Conservation (phyloP, 768 basidiomycete species). For the Termitomyces sp. region DNA sequence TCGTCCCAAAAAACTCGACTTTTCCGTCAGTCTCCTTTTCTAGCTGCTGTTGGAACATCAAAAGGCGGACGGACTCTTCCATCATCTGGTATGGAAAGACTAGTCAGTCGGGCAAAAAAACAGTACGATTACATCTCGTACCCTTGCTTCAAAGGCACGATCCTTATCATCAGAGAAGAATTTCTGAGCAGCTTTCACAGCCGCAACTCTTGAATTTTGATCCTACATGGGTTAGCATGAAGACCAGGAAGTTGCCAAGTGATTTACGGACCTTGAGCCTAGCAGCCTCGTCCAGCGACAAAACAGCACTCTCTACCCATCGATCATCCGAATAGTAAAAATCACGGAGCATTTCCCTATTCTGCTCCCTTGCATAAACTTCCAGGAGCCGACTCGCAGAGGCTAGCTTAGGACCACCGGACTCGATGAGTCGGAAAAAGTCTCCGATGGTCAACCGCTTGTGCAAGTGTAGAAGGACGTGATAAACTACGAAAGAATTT, state of each 20-base stretch:
- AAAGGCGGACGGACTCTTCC: conserved; percentile 77
- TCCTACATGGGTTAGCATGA: conserved; percentile 42
- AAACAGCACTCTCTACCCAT: conserved; percentile 86
- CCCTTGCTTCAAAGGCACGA: conserved; percentile 85
- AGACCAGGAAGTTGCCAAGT: not conserved
- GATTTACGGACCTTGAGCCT: conserved; percentile 45
- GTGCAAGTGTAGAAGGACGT: conserved; percentile 85
- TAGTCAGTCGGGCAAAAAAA: not conserved
- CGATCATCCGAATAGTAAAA: conserved; percentile 98
- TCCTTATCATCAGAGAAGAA: conserved; percentile 97
- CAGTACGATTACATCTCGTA: conserved; percentile 16
- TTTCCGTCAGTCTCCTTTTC: conserved; percentile 83
- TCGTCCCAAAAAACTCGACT: conserved; percentile 74
- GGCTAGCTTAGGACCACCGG: conserved; percentile 69
- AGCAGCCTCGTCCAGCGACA: conserved; percentile 80
- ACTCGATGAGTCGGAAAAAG: conserved; percentile 93
- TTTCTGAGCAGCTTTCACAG: conserved; percentile 81
- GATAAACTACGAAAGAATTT: conserved; percentile 59
- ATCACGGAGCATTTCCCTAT: conserved; percentile 87
- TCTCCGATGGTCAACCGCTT: conserved; percentile 79
- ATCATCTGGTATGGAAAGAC: conserved; percentile 57
- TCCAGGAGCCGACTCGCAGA: conserved; percentile 79
- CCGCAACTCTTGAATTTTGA: conserved; percentile 58
- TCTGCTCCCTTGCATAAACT: conserved; percentile 87
- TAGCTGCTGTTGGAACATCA: conserved; percentile 77